A percentile compares a stretch with the other conserved stretches of the same genome.
phyloP scores from a whole-genome alignment of 768 basidiomycete species.

The Termitomyces sp. region DNA sequence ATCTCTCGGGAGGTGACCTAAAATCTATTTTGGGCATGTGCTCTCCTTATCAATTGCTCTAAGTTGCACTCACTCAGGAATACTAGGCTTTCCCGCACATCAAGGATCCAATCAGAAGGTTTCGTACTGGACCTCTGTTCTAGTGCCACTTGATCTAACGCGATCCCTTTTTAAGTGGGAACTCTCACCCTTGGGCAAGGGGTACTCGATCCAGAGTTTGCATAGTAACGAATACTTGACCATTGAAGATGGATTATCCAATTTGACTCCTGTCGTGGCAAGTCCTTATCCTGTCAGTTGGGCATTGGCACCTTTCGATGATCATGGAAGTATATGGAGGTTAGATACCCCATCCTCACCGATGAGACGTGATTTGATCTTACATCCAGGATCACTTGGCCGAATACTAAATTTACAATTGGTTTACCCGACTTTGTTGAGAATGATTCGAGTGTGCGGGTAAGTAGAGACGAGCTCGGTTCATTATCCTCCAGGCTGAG shows the following conservation, averaged over 20 bases:
- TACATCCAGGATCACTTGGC: background rate
- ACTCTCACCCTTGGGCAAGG: slow-evolving; percentile 21
- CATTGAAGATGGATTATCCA: slow-evolving; percentile 15
- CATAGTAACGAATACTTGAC: slow-evolving; percentile 22
- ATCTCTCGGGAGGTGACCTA: slow-evolving; percentile 16
- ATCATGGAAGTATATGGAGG: slow-evolving; percentile 14
- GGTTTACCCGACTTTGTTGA: background rate
- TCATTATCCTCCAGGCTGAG: background rate
- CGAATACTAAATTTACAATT: background rate
- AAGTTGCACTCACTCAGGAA: background rate
- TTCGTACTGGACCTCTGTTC: background rate
- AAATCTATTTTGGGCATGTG: slow-evolving; percentile 11
- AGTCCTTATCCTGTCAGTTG: slow-evolving; percentile 26
- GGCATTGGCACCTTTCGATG: slow-evolving; percentile 18
- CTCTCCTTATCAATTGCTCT: background rate
- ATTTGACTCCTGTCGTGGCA: slow-evolving; percentile 16
- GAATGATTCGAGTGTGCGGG: background rate
- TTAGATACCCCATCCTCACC: background rate
- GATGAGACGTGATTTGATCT: background rate
- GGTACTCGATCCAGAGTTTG: slow-evolving; percentile 24
- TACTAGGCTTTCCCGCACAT: slow-evolving; percentile 14
- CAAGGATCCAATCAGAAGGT: slow-evolving; percentile 25
- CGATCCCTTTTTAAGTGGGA: slow-evolving; percentile 19
- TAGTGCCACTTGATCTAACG: background rate
- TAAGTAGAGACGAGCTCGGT: background rate